A percentile compares a stretch with the other conserved stretches of the same genome.
These are phyloP conservation scores for Lagenaria siceraria DNA, from an alignment of 306 rosid genomes.

Conservation along the genomic window DNA sequence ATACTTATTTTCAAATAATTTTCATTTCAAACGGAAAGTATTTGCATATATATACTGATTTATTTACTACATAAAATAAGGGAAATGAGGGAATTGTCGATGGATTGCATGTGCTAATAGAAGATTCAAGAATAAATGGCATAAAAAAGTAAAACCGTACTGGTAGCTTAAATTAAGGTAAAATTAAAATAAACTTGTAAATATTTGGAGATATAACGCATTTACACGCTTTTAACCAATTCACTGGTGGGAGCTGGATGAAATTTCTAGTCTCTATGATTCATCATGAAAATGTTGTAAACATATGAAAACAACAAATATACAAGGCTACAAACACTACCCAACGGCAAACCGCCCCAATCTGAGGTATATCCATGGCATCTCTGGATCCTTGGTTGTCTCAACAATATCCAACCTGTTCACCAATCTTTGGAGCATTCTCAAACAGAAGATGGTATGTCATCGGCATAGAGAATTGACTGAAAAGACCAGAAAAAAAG, in stretches of 20 bases:
- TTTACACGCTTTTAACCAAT: not conserved
- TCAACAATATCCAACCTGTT: not conserved
- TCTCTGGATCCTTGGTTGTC: not conserved
- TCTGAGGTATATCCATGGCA: not conserved
- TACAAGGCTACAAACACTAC: not conserved
- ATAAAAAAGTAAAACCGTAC: no score
- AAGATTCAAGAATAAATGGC: no score
- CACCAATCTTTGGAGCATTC: not conserved
- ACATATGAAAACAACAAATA: not conserved
- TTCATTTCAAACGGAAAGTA: no score
- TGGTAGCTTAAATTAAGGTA: no score
- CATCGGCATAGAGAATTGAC: constrained; percentile 48
- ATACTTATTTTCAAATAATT: no score
- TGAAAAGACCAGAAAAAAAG: constrained; percentile 14
- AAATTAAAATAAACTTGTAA: no score
- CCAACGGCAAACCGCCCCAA: not conserved
- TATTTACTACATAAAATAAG: no score
- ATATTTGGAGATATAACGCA: no score
- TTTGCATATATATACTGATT: no score
- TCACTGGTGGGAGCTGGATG: not conserved
- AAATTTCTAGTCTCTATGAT: not conserved
- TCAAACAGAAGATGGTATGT: constrained; percentile 27
- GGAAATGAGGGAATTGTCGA: no score
- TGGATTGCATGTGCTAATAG: no score
- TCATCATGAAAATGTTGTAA: not conserved